A percentile compares a stretch with the other conserved stretches of the same genome.
These are phyloP conservation scores for Huntiella moniliformis DNA, from an alignment of 2,329 filamentous ascomycete genomes.

Conservation along the genomic window DNA sequence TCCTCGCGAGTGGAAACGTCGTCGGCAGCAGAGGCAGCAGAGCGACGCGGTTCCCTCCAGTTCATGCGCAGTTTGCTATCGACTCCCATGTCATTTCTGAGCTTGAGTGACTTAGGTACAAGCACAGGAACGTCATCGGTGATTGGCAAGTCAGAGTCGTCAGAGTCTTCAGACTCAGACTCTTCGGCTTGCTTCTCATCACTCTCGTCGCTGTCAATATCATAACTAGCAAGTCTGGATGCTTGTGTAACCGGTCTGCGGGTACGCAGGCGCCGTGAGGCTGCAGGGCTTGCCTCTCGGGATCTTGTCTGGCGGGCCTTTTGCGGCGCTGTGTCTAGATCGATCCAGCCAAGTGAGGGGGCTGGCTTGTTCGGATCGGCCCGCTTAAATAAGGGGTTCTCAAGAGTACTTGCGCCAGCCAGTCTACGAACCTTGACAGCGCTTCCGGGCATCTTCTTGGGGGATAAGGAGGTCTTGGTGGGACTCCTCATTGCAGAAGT, in stretches of 20 bases:
- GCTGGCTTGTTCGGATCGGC: constrained; percentile 1
- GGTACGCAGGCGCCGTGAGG: not conserved
- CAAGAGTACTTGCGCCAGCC: constrained; percentile 8
- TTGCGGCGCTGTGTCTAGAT: constrained; percentile 4
- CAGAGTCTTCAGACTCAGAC: not conserved
- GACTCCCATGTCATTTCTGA: constrained; percentile 8
- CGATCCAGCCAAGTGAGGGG: constrained; percentile 7
- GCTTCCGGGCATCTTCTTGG: constrained; percentile 16
- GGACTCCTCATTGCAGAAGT: constrained; percentile 9
- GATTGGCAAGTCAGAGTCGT: not conserved
- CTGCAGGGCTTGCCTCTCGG: not conserved
- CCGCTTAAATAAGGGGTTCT: constrained; percentile 10
- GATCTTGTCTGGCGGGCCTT: not conserved
- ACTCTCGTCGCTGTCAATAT: not conserved
- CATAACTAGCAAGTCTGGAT: constrained; percentile 1
- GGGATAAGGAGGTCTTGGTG: constrained; percentile 16
- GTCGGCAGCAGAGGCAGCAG: too few species aligned
- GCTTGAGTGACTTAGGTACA: constrained; percentile 8
- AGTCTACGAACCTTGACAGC: constrained; percentile 10
- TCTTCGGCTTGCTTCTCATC: not conserved
- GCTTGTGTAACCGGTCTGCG: not conserved
- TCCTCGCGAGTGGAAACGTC: too few species aligned
- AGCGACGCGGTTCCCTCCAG: constrained; percentile 5
- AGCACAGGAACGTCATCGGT: constrained; percentile 7
- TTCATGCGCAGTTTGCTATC: constrained; percentile 10